Evolutionary conservation across 2,329 filamentous ascomycete genomes (phyloP).

Genomic region (Colletotrichum sp.): DNA sequence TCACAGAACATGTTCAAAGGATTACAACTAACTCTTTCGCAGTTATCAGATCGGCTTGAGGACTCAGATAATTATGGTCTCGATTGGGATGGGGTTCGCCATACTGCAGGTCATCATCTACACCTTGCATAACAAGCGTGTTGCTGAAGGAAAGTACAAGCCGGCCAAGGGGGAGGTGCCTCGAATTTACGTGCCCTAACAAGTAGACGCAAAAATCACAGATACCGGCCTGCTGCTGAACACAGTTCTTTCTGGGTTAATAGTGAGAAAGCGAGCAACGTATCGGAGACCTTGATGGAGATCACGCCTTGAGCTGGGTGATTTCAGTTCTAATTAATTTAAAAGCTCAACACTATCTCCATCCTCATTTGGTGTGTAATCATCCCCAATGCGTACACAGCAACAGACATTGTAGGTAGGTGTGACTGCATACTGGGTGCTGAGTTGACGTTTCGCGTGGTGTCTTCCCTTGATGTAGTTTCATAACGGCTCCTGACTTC

Average conservation of each 20-base stretch:
- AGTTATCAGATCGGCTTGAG: constrained; percentile 47
- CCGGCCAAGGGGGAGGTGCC: constrained; percentile 13
- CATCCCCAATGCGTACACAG: accelerated
- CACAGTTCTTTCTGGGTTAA: neutral
- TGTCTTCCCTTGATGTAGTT: neutral
- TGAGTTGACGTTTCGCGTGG: accelerated
- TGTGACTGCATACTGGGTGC: accelerated
- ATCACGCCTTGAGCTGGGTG: accelerated
- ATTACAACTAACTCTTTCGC: neutral
- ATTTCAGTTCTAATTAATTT: accelerated
- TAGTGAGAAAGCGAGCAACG: neutral
- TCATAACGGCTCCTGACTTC: accelerated
- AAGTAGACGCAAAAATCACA: neutral
- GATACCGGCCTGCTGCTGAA: neutral
- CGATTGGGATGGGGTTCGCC: constrained; percentile 43
- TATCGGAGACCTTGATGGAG: neutral
- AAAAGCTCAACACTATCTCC: accelerated
- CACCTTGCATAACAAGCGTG: constrained; percentile 37
- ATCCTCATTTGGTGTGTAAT: accelerated
- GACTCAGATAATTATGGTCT: constrained; percentile 50
- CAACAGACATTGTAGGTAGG: neutral
- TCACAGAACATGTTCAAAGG: neutral
- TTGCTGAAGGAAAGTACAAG: constrained; percentile 24
- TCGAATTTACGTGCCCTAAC: constrained; percentile 20
- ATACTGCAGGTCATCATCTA: constrained; percentile 44